A percentile compares a stretch with the other conserved stretches of the same genome.
Evolutionary conservation across 169 alveolate genomes (phyloP).

Genomic region (Neospora caninum): DNA sequence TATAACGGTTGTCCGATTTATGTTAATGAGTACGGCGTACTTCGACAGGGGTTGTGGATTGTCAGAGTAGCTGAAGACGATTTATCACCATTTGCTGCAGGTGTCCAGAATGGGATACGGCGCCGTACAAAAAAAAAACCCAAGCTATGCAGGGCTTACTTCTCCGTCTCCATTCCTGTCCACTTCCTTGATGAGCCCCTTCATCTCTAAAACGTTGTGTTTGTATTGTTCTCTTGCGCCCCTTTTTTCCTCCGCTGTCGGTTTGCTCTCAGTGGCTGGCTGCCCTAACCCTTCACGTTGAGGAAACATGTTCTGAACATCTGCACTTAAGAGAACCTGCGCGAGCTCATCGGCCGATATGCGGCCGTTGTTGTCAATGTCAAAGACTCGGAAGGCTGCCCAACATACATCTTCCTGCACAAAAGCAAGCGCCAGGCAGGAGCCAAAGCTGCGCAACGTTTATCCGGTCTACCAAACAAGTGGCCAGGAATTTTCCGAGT

Average conservation of each 20-base stretch:
- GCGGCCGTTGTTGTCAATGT: slow-evolving; percentile 90
- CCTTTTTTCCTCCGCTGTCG: background rate
- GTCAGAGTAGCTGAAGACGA: background rate
- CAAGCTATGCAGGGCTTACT: slow-evolving; percentile 45
- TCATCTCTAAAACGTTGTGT: slow-evolving; percentile 56
- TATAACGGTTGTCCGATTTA: background rate
- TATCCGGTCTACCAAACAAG: too few species aligned
- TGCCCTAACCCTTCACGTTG: background rate
- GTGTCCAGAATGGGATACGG: too few species aligned
- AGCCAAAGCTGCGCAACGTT: too few species aligned
- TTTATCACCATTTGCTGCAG: too few species aligned
- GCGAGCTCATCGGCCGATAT: slow-evolving; percentile 84
- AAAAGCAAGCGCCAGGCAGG: background rate
- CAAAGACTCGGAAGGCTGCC: slow-evolving; percentile 93
- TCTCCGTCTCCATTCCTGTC: slow-evolving; percentile 81
- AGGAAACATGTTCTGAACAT: slow-evolving; percentile 53
- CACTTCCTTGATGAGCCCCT: slow-evolving; percentile 72
- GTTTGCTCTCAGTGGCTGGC: background rate
- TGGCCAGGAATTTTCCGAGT: too few species aligned
- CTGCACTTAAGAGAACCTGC: slow-evolving; percentile 63
- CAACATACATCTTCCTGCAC: slow-evolving; percentile 70
- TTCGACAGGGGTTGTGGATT: background rate
- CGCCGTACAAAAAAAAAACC: too few species aligned
- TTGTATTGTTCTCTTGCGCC: slow-evolving; percentile 30
- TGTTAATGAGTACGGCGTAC: background rate